Percentiles rank a stretch among this genome's conserved stretches.
Conservation (phyloP, 2,329 filamentous ascomycete genomes). For the Aspergillus caelatus region DNA sequence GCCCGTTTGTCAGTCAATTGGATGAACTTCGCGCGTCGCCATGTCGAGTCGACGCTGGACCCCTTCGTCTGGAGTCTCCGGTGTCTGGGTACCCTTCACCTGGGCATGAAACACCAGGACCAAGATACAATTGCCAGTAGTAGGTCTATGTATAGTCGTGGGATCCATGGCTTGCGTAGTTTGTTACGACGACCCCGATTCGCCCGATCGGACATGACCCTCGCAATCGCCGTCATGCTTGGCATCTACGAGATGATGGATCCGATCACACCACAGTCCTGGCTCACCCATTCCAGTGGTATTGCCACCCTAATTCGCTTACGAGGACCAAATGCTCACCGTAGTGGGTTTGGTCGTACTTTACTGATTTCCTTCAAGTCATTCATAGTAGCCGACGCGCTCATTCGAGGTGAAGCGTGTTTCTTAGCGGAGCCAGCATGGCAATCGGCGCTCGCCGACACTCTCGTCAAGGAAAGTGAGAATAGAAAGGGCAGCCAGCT, state of each 20-base stretch:
- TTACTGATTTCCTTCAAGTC: slow-evolving; percentile 14
- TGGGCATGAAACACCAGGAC: slow-evolving; percentile 11
- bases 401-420: slow-evolving; percentile 13
- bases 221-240: slow-evolving; percentile 8
- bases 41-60: not conserved
- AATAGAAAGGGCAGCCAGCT: not conserved
- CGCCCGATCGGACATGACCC: slow-evolving; percentile 6
- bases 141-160: slow-evolving; percentile 12
- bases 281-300: slow-evolving; percentile 15
- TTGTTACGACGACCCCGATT: slow-evolving; percentile 2
- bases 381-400: slow-evolving; percentile 15
- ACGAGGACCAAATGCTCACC: slow-evolving; percentile 14
- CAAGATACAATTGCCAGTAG: slow-evolving; percentile 1
- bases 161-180: not conserved
- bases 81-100: slow-evolving; percentile 7
- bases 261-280: slow-evolving; percentile 5
- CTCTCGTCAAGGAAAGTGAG: not conserved
- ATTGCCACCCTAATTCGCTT: slow-evolving; percentile 11
- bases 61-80: slow-evolving; percentile 6
- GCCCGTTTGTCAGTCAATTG: not conserved
- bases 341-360: slow-evolving; percentile 14
- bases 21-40: slow-evolving; percentile 2
- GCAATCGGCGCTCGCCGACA: not conserved
- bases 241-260: slow-evolving; percentile 18
- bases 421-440: slow-evolving; percentile 15